A percentile compares a stretch with the other conserved stretches of the same genome.
Evolutionary conservation across 495 filamentous ascomycete genomes (phyloP).

Genomic region (Podospora tetraspora): DNA sequence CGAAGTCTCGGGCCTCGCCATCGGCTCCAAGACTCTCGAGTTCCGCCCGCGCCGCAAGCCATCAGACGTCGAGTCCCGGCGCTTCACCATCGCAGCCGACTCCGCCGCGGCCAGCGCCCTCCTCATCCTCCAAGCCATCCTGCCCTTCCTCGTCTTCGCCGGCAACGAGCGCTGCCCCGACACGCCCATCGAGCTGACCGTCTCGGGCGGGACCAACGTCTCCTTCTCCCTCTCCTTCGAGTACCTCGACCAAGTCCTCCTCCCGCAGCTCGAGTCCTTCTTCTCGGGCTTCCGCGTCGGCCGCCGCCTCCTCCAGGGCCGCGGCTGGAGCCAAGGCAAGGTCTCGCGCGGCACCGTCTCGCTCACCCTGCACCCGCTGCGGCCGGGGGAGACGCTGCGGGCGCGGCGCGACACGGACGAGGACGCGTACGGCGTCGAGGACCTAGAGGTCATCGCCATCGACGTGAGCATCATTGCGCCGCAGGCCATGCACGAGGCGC

Average conservation of each 20-base stretch:
- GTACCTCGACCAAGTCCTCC: constrained; percentile 69
- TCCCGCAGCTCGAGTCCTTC: constrained; percentile 60
- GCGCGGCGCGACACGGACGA: constrained; percentile 17
- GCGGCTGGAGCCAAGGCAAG: constrained; percentile 65
- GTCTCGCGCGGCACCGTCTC: constrained; percentile 52
- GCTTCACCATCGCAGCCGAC: constrained; percentile 41
- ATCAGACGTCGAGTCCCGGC: constrained; percentile 31
- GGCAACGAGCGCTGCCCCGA: constrained; percentile 28
- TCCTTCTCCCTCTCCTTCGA: constrained; percentile 68
- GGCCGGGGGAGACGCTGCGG: constrained; percentile 39
- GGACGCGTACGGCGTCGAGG: constrained; percentile 4
- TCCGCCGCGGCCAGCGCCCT: constrained; percentile 49
- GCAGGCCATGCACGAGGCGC: constrained; percentile 34
- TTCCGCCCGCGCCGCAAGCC: constrained; percentile 45
- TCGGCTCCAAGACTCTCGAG: constrained; percentile 51
- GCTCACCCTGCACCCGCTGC: constrained; percentile 54
- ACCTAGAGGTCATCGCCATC: constrained; percentile 47
- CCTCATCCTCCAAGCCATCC: constrained; percentile 76
- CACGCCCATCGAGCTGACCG: constrained; percentile 49
- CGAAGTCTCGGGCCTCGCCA: constrained; percentile 46
- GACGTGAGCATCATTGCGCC: constrained; percentile 56
- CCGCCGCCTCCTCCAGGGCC: constrained; percentile 48
- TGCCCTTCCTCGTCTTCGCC: constrained; percentile 68
- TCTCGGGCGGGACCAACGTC: constrained; percentile 76
- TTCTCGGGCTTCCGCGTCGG: constrained; percentile 58